A percentile compares a stretch with the other conserved stretches of the same genome.
phyloP scores from a whole-genome alignment of 305 asterid species.

The Fraxinus velutina region DNA sequence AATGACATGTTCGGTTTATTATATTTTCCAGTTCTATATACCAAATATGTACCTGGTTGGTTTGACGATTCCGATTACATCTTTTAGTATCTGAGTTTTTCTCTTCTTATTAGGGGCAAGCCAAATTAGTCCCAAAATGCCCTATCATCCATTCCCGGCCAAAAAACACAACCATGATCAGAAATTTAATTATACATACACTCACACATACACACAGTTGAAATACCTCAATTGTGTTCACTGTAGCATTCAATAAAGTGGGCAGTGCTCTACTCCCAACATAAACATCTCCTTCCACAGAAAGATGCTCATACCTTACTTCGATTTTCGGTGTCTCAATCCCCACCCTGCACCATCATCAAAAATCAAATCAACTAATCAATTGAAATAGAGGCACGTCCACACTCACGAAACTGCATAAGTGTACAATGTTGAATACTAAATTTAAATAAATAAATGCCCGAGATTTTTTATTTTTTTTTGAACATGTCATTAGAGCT shows the following conservation, averaged over 20 bases:
- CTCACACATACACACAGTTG: neutral
- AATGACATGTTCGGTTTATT: neutral
- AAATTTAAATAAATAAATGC: neutral
- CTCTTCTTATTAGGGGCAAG: slow-evolving; percentile 32
- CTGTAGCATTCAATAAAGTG: slow-evolving; percentile 31
- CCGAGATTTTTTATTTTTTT: neutral
- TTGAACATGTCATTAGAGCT: neutral
- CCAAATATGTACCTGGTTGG: slow-evolving; percentile 33
- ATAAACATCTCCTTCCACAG: slow-evolving; percentile 35
- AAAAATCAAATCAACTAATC: neutral
- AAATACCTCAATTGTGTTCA: slow-evolving; percentile 34
- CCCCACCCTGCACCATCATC: slow-evolving; percentile 30
- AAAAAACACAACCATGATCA: neutral
- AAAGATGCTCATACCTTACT: slow-evolving; percentile 32
- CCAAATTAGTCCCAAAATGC: slow-evolving; percentile 22
- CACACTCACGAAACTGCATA: neutral
- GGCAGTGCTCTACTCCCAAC: slow-evolving; percentile 40
- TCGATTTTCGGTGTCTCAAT: slow-evolving; percentile 36
- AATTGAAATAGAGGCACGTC: neutral
- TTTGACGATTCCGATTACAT: slow-evolving; percentile 33
- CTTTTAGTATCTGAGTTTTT: slow-evolving; percentile 36
- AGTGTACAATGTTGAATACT: neutral
- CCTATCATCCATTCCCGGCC: slow-evolving; percentile 23
- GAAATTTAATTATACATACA: neutral
- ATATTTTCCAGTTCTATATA: neutral